Base-by-base conservation (phyloP, 2,329 filamentous ascomycete genomes). In the Nemania abortiva region DNA sequence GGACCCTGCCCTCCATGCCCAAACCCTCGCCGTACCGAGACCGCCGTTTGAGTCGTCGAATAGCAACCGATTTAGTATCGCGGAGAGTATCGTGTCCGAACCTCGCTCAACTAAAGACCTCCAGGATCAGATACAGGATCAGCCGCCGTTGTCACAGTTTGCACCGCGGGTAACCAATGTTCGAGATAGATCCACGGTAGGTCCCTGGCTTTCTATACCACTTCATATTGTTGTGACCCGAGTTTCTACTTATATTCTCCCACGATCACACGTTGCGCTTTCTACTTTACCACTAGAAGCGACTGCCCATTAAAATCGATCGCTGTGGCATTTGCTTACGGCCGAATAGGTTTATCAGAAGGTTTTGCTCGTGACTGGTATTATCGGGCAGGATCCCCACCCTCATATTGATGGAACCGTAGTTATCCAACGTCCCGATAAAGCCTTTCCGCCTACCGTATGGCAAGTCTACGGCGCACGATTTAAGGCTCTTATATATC, bases 391-490 rank as follows among this genome's bases (percentile, higher is more conserved):
- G 72, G 84, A 89, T 29, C 82, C 85, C 39, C 60, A 71, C 20
- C 54, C 64, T n/a, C 88, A 89, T 77, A 81, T 97, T 69, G 94
- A 97, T 77, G 96, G 96, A 73, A 91, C 84, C 34, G 77, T 98
- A 59, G 94, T 90, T 2, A 88, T 98, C 70, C 91, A 87, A 76
- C 92, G 96, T 76, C 88, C 94, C 74, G 92, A 97, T 80, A 94
- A 97, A 79, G 89, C 84, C 70, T 97, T 98, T 78, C 95, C 95
- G 6, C 84, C 92, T 0, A 92, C 90, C 13, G 87, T 86, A 73
- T 98, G 95, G 95, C 95, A 95, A 1, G 95, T 98, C 11, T 91
- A 86, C 78, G 91, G 94, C 71, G 97, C 93, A 2, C 90, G 95
- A 79, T 98, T 98, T 86, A 98, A 98, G 82, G 92, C 92, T 5